Evolutionary conservation across 2,329 filamentous ascomycete genomes (phyloP), one percentile per base, ranked within the genome.

Genomic region (Sarocladium strictum): DNA sequence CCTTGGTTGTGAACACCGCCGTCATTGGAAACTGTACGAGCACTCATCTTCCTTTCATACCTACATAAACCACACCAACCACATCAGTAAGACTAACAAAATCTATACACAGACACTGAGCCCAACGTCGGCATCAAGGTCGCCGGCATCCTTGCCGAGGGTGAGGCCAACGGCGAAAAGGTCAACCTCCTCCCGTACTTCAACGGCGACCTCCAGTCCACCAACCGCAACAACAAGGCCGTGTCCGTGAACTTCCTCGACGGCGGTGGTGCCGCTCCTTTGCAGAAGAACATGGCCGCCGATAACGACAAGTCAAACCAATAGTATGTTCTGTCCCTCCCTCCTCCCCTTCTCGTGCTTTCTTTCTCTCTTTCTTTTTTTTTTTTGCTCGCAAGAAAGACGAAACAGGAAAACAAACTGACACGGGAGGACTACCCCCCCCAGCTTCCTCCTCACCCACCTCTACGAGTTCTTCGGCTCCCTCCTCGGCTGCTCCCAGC

Each of bases 171-270:
- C 29, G 77, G 75, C 55, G 71, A 69, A 7, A 66, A 72, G 2
- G 80, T 85, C 61, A 78, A 81, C 62, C 71, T 85, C n/a, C 61
- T 77, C 1, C 80, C 78, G 2, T 85, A 84, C 68, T 85, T 85
- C 72, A 75, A 70, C 56, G 82, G 82, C 7, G 71, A 63, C 0
- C 71, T 84, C 9, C 71, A 68, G 15, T 81, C 79, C 1, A 76
- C 74, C 59, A 85, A 85, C 67, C 67, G 77, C 38, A 73, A 73
- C 27, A 59, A 62, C 29, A 61, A 62, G 2, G 76, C 76, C 41
- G 67, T 72, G 1, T 69, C 77, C 2, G 69, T 83, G 65, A 84
- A 84, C 72, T 85, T 83, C 66, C 72, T 85, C 24, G 82, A 85
- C 58, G 81, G 75, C 45, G 82, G 81, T 40, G 81, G 75, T 58